Conservation (phyloP, 139 green algal species). For the Marvania coccoides region DNA sequence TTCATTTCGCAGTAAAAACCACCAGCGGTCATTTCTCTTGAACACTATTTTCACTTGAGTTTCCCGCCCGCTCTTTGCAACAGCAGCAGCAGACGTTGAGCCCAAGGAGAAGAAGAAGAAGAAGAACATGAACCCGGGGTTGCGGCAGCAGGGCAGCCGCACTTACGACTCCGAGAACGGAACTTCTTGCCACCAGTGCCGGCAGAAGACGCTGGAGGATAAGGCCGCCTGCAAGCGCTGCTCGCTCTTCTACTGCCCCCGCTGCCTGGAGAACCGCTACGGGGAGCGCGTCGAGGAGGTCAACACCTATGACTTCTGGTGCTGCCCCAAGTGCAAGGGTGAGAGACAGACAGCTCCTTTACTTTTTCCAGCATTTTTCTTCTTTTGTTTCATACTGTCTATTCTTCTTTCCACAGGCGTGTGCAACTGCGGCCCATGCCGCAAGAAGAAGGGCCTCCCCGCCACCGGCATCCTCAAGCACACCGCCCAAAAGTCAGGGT, state of each 20-base stretch:
- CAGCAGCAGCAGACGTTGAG: background rate
- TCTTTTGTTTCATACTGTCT: too few relatives aligned
- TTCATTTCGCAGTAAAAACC: too few relatives aligned
- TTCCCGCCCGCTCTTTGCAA: background rate
- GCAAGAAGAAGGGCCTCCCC: slow-evolving; percentile 43
- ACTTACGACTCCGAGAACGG: slow-evolving; percentile 53
- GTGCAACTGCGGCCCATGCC: slow-evolving; percentile 57
- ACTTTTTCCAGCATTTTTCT: too few relatives aligned
- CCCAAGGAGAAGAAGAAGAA: slow-evolving; percentile 16
- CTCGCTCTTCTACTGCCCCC: slow-evolving; percentile 44
- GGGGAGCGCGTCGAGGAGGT: slow-evolving; percentile 27
- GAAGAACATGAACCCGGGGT: slow-evolving; percentile 24
- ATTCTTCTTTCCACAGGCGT: too few relatives aligned
- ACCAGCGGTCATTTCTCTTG: too few relatives aligned
- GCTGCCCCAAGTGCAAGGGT: slow-evolving; percentile 39
- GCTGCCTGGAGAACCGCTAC: slow-evolving; percentile 49
- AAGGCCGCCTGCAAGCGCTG: slow-evolving; percentile 44
- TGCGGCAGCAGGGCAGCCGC: slow-evolving; percentile 33
- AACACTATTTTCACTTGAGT: too few relatives aligned
- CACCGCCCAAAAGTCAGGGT: slow-evolving; percentile 35
- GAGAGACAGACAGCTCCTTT: too few relatives aligned
- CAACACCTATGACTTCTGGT: slow-evolving; percentile 14
- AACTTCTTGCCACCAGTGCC: slow-evolving; percentile 57
- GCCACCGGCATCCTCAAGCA: slow-evolving; percentile 43
- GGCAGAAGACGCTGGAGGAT: slow-evolving; percentile 49